phyloP scores from a whole-genome alignment of 805 yeast genomes.

The Candida nonsorbophila region DNA sequence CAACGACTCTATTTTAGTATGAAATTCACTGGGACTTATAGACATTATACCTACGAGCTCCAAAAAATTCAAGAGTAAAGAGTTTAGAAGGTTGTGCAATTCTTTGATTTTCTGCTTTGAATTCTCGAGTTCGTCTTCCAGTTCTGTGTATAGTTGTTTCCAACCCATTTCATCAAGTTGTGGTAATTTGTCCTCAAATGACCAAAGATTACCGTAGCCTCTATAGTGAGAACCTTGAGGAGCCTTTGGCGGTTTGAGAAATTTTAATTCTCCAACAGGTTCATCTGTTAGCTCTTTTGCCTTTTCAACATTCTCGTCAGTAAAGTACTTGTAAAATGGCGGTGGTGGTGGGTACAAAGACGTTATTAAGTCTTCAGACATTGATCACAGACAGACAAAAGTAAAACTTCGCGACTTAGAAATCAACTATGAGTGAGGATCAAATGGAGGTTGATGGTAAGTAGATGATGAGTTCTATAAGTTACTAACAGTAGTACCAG shows the following conservation, averaged over 20 bases:
- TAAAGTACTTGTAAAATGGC: constrained; percentile 68
- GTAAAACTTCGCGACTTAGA: not conserved
- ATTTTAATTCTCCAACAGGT: constrained; percentile 42
- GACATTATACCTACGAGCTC: constrained; percentile 77
- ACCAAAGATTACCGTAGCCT: constrained; percentile 91
- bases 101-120: constrained; percentile 56
- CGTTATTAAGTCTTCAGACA: constrained; percentile 35
- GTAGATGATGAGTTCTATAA: constrained; percentile 9
- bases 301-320: constrained; percentile 56
- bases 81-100: constrained; percentile 72
- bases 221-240: constrained; percentile 67
- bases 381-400: not conserved
- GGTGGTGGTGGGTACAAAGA: constrained; percentile 96
- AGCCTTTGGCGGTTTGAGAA: constrained; percentile 57
- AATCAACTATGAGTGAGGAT: constrained; percentile 15
- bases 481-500: constrained; percentile 16
- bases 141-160: constrained; percentile 55
- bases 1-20: constrained; percentile 67
- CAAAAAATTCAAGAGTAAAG: constrained; percentile 72
- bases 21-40: constrained; percentile 60
- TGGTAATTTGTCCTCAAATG: constrained; percentile 70
- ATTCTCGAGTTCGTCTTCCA: constrained; percentile 19
- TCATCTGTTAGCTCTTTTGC: constrained; percentile 21
- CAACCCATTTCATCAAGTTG: constrained; percentile 74
- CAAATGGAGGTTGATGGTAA: constrained; percentile 28